Conservation (phyloP, 2,329 filamentous ascomycete genomes). For the Rhynchosporium graminicola region DNA sequence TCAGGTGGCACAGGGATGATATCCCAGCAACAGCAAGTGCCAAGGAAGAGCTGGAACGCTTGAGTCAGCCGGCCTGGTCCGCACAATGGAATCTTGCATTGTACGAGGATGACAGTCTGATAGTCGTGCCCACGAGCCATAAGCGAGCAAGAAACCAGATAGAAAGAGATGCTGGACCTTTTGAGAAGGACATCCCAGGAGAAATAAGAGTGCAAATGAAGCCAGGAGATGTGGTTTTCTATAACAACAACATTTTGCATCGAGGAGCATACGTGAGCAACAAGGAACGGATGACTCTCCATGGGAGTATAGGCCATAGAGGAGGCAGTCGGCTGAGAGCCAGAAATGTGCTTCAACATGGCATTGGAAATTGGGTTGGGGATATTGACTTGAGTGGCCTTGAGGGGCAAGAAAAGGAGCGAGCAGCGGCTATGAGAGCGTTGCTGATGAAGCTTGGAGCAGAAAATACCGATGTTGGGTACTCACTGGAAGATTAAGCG, state of each 20-base stretch:
- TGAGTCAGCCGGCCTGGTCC: constrained; percentile 65
- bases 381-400: constrained; percentile 55
- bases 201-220: constrained; percentile 67
- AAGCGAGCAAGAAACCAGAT: constrained; percentile 65
- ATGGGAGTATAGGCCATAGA: constrained; percentile 68
- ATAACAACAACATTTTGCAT: constrained; percentile 87
- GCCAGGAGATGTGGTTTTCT: constrained; percentile 81
- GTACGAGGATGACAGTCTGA: constrained; percentile 70
- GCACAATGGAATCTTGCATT: constrained; percentile 88
- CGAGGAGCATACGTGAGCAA: constrained; percentile 62
- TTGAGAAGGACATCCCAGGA: constrained; percentile 59
- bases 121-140: constrained; percentile 80
- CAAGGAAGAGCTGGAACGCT: constrained; percentile 65
- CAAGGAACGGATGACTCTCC: constrained; percentile 68
- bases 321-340: constrained; percentile 58
- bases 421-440: constrained; percentile 64
- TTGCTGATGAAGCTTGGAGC: constrained; percentile 63
- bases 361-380: constrained; percentile 66
- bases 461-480: constrained; percentile 63
- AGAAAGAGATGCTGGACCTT: constrained; percentile 69
- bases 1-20: constrained; percentile 87
- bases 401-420: constrained; percentile 43
- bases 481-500: constrained; percentile 54
- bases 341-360: constrained; percentile 75
- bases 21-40: constrained; percentile 65